These are phyloP conservation scores for Arctium lappa DNA, from an alignment of 129 eudicot species.

Conservation along the genomic window DNA sequence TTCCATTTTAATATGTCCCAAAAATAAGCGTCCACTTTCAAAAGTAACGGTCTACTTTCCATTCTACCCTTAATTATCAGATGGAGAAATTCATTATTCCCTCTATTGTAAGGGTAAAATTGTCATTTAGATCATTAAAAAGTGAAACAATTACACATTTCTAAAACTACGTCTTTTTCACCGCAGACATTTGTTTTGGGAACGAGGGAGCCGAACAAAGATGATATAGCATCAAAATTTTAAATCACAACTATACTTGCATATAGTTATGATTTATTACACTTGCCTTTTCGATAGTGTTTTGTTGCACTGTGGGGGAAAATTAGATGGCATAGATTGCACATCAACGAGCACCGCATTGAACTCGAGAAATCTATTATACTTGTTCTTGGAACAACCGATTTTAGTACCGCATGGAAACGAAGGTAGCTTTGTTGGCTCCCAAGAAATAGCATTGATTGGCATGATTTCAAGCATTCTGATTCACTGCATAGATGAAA, in stretches of 20 bases:
- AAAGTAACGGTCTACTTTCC: not conserved
- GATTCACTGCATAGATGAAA: constrained; percentile 8
- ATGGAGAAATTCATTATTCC: not conserved
- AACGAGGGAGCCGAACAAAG: not conserved
- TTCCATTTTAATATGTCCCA: not conserved
- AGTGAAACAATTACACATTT: not conserved
- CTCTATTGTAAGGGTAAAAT: not conserved
- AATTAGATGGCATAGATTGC: not conserved
- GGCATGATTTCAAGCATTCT: constrained; percentile 14
- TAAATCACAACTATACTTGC: not conserved
- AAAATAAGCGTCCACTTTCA: not conserved
- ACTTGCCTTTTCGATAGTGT: constrained; percentile 16
- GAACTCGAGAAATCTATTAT: not conserved
- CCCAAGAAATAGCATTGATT: constrained; percentile 5
- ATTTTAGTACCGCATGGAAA: not conserved
- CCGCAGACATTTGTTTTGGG: not conserved
- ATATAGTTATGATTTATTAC: not conserved
- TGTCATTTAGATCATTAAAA: not conserved
- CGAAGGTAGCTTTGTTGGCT: not conserved
- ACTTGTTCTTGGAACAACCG: not conserved
- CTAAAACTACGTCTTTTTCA: not conserved
- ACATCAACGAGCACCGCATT: not conserved
- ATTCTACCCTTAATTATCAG: not conserved
- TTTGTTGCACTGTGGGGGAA: not conserved
- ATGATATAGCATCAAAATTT: not conserved